Evolutionary conservation across 805 yeast genomes (phyloP), one percentile per base, ranked within the genome.

Genomic region (Yarrowia divulgata): DNA sequence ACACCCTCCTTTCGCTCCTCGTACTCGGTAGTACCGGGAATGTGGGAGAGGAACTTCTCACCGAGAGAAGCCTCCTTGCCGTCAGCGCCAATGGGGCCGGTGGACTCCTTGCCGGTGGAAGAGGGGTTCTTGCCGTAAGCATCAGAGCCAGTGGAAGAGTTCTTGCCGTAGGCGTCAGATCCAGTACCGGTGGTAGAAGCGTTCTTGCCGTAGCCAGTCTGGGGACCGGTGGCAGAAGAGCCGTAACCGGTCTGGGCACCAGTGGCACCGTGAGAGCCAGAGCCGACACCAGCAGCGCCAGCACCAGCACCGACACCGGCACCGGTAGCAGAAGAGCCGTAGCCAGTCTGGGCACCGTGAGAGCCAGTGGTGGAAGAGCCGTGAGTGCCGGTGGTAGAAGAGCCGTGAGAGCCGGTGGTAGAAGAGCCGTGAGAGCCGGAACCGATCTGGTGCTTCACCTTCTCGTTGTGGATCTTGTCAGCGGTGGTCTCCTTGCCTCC

Each of bases 11-110:
- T 60, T 45, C 52, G 50, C 43, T 60, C 66, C 66, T 60, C 66
- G 66, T 60, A 60, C 66, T 60, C 66, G 52, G 66, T n/a, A 29
- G 66, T 60, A 45, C 66, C 66, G 40, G 66, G 66, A 23, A 60
- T 45, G 40, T 60, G 66, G 10, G 66, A 29, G 4, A 43, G 52
- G 42, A 60, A 13, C 16, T 14, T n/a, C 23, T 60, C 66, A n/a
- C 66, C 66, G 23, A 60, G 52, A 45, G 66, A 60, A 45, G 66
- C 52, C 52, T 42, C 50, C 42, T 58, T 40, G n/a, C 43, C 43
- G n/a, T 40, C n/a, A 16, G 43, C 43, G n/a, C 19, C 37, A 34
- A 23, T 23, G 29, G 29, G 29, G 29, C 29, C 29, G 29, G 29
- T 23, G 29, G 29, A 23, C 29, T 23, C 29, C 29, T 23, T 23